These are phyloP conservation scores for Cystobasidiaceae sp. DNA, from an alignment of 1,284 basidiomycete genomes.

Conservation along the genomic window DNA sequence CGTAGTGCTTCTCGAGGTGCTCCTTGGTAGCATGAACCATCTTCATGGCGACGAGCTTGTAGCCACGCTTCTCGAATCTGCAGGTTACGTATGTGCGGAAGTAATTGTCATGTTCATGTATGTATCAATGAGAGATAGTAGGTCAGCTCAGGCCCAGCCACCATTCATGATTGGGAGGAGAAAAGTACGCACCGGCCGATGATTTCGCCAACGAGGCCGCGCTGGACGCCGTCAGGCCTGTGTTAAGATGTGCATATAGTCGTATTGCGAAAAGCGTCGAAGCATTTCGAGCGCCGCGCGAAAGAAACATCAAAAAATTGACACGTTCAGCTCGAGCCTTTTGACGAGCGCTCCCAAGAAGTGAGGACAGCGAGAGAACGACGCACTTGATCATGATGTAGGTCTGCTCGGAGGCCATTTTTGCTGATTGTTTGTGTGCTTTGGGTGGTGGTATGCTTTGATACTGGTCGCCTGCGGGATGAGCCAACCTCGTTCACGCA, in stretches of 20 bases:
- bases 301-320: conserved; percentile 26
- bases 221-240: conserved; percentile 95
- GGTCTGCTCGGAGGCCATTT: conserved; percentile 52
- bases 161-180: neutral
- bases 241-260: conserved; percentile 22
- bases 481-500: neutral
- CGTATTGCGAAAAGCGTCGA: neutral
- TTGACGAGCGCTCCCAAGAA: neutral
- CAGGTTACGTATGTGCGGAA: neutral
- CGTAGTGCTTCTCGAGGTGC: conserved; percentile 92
- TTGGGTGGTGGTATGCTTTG: neutral
- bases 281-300: neutral
- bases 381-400: conserved; percentile 54
- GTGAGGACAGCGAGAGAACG: neutral
- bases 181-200: conserved; percentile 34
- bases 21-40: conserved; percentile 45
- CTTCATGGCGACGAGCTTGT: conserved; percentile 77
- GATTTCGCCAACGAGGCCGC: conserved; percentile 78
- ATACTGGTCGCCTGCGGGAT: neutral
- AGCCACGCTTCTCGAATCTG: conserved; percentile 92
- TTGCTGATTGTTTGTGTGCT: conserved; percentile 21
- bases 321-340: conserved; percentile 8
- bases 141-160: neutral
- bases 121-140: too few species aligned
- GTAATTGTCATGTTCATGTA: too few species aligned